Conservation (phyloP, 1,284 basidiomycete genomes). For the Cystobasidiaceae sp. region DNA sequence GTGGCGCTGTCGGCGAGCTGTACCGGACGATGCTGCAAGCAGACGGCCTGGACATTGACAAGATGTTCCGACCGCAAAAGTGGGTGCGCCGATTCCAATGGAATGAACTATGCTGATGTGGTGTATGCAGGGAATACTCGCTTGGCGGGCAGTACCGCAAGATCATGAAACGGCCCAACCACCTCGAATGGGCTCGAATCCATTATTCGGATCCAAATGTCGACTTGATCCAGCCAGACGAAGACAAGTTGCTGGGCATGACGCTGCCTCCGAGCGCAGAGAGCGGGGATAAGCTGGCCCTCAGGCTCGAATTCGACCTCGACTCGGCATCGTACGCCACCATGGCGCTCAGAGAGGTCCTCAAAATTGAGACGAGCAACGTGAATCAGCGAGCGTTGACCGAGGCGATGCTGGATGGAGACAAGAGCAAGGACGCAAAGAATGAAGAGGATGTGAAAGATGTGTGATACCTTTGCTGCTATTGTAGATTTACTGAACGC, state of each 20-base stretch:
- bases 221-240: slow-evolving; percentile 84
- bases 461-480: too few species aligned
- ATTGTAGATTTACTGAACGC: too few species aligned
- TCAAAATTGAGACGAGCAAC: slow-evolving; percentile 31
- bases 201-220: slow-evolving; percentile 90
- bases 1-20: slow-evolving; percentile 75
- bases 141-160: slow-evolving; percentile 88
- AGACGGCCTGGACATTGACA: slow-evolving; percentile 82
- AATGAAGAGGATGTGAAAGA: too few species aligned
- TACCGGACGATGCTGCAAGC: slow-evolving; percentile 72
- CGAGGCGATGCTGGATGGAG: slow-evolving; percentile 7
- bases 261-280: slow-evolving; percentile 43
- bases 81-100: too few species aligned
- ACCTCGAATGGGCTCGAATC: slow-evolving; percentile 72
- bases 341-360: slow-evolving; percentile 70
- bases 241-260: slow-evolving; percentile 72
- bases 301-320: slow-evolving; percentile 72
- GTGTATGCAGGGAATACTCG: slow-evolving; percentile 76
- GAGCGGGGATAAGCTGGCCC: slow-evolving; percentile 68
- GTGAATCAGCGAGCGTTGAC: slow-evolving; percentile 23
- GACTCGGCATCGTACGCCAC: slow-evolving; percentile 89
- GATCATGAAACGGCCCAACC: slow-evolving; percentile 76
- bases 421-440: too few species aligned
- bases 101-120: too few species aligned
- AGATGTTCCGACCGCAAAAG: slow-evolving; percentile 83